Evolutionary conservation across 495 filamentous ascomycete species (phyloP), one percentile per base, ranked within the genome.

Genomic region (Xylaria flabelliformis): DNA sequence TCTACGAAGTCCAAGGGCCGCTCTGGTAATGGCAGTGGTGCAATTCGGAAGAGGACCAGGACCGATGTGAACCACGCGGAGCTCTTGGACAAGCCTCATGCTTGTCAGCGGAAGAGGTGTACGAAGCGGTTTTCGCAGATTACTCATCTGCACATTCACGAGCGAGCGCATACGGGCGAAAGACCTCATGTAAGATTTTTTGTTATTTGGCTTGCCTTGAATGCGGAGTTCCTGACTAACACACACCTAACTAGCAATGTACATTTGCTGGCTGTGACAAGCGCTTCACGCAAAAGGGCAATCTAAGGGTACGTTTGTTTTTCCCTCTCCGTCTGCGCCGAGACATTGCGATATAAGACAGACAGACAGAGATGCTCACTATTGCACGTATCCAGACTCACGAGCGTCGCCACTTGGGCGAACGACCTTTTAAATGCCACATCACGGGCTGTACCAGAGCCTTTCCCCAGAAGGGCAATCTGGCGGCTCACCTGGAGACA

Each of bases 121-220:
- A 83, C 87, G 70, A 97, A 96, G 83, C 89, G 85, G 72, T 97
- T 97, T 81, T 89, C 90, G 69, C 95, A 98, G 79, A 97, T 95
- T 81, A 98, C 95, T 3, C 94, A 98, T 78, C 86, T 97, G 48
- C 94, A 97, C 71, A 98, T 97, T 48, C 95, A 98, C 76, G 91
- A 87, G 56, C 88, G 95, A 76, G 91, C 94, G 10, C 95, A 98
- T 77, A 97, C 95, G 4, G 95, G 95, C 24, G 89, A 94, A 61
- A 94, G 94, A 73, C 95, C 95, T 72, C 97, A 95, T 83, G 93
- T 97, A 81, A 85, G 86, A 39, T 8, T 39, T 39, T 7, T 51
- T 26, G 48, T 65, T 13, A 32, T 12, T 63, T 42, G 26, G 1
- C 19, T 36, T 24, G 53, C 6, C 7, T 6, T 6, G 36, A 39